Base-by-base conservation (phyloP, 306 rosid species). In the Dryas octopetala region DNA sequence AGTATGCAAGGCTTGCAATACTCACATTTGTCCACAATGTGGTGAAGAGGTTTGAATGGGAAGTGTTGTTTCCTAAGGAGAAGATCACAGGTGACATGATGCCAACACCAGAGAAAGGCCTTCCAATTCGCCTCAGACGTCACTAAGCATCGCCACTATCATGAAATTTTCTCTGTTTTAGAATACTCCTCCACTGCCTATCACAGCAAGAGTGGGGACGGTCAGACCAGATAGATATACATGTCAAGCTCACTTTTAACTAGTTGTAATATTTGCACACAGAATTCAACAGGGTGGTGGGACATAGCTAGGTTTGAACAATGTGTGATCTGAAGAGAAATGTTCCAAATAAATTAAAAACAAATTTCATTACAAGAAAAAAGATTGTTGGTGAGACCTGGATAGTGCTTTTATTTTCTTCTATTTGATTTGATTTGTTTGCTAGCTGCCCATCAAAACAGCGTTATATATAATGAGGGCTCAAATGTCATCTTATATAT, bases 51-150 rank as follows among this genome's bases (percentile, higher is more conserved):
- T 81, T 71, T 57, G 15, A 71, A 40, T 81, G 84, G 84, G 74
- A 81, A 38, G 62, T 66, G 0, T 2, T 64, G 2, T 62, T 63
- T n/a, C 82, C 82, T 0, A 73, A 54, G 2, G 82, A 78, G 43
- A 78, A 70, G 76, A 78, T 71, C 62, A 38, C 61, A 2, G 82
- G 82, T 38, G 77, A 78, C 17, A 71, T 78, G 81, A 78, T 78
- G 81, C 81, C 81, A 1, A 71, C 81, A 10, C 77, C 81, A 1
- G 72, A 71, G 23, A 71, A 62, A 63, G 77, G 81, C 0, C 81
- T 78, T 53, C 81, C 81, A 0, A 7, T 78, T 45, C 77, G 66
- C 23, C 81, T 78, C 5, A 12, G 6, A 11, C 0, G 66, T 45
- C 73, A 71, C 70, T 78, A 50, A 57, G 16, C 49, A 50, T 6